Evolutionary conservation across 2,329 filamentous ascomycete species (phyloP).

Genomic region (Cladorrhinum sp.): DNA sequence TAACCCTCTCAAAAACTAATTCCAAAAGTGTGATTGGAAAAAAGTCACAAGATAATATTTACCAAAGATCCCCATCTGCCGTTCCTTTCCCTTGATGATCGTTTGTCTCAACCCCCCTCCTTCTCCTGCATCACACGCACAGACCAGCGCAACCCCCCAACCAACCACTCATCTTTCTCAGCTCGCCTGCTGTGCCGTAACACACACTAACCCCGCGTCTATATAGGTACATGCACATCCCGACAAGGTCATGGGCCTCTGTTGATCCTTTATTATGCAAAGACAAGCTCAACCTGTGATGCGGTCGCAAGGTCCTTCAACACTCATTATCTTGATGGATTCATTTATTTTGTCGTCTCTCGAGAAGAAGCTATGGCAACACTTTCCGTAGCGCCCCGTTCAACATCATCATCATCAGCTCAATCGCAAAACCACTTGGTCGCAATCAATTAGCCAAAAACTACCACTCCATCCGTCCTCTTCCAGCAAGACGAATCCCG

Average conservation of each 20-base stretch:
- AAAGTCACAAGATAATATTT: too few species aligned
- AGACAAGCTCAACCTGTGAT: too few species aligned
- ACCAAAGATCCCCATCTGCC: too few species aligned
- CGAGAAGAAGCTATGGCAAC: background rate
- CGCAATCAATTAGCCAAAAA: conserved; percentile 22
- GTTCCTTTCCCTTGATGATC: too few species aligned
- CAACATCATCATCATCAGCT: background rate
- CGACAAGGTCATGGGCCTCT: background rate
- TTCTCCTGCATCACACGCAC: background rate
- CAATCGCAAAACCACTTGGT: conserved; percentile 30
- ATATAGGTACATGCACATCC: background rate
- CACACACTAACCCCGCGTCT: too few species aligned
- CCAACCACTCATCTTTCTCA: background rate
- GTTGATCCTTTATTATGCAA: background rate
- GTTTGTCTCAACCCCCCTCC: background rate
- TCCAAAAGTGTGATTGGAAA: too few species aligned
- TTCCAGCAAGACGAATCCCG: conserved; percentile 17
- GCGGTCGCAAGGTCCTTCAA: too few species aligned
- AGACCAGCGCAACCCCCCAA: background rate
- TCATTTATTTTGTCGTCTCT: background rate
- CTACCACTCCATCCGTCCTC: background rate
- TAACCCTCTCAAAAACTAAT: too few species aligned
- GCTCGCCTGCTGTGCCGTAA: background rate
- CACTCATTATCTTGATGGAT: background rate
- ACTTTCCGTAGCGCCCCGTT: background rate